Evolutionary conservation across 441 rosid genomes (phyloP), one percentile per base, ranked within the genome.

Genomic region (Manihot esculenta): DNA sequence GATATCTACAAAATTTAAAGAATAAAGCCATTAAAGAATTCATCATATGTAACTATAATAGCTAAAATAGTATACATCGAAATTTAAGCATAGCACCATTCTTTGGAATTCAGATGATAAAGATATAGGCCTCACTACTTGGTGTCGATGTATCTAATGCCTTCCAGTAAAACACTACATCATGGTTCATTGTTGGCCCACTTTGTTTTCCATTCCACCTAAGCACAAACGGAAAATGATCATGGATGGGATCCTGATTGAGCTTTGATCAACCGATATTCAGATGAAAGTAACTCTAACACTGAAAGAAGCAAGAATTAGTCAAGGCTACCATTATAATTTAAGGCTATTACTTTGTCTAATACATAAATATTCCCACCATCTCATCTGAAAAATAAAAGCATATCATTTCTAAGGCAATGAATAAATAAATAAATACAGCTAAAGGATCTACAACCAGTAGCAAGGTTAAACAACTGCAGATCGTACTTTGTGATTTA

Each of bases 251-350:
- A 68, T 88, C 97, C 71, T 85, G 87, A 69, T 87, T 89, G 77
- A 91, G 97, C 88, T 91, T 95, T 59, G 97, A 98, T 50, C 93
- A 79, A 62, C 97, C 96, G 60, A 89, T 82, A 79, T 91, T 89
- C 68, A 93, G 87, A 82, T 95, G 98, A 83, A 87, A 93, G 81
- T 95, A 91, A 81, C 98, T 91, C 98, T 97, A 95, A 79, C 98
- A 93, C 98, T 95, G 77, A 72, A 87, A 60, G 72, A 60, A 70
- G 67, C 13, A 61, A 66, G 7, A 63, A 77, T 41, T 4, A 78
- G 64, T 77, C 71, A 78, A 48, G 49, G 12, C n/a, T 66, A 78
- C 44, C 12, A 70, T n/a, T 41, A 66, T 41, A 67, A 6, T 67
- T 47, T 23, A 20, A 10, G 35, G 38, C 42, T 11, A 62, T 38